Evolutionary conservation across 2,329 filamentous ascomycete genomes (phyloP).

Genomic region (Dactylellina sp.): DNA sequence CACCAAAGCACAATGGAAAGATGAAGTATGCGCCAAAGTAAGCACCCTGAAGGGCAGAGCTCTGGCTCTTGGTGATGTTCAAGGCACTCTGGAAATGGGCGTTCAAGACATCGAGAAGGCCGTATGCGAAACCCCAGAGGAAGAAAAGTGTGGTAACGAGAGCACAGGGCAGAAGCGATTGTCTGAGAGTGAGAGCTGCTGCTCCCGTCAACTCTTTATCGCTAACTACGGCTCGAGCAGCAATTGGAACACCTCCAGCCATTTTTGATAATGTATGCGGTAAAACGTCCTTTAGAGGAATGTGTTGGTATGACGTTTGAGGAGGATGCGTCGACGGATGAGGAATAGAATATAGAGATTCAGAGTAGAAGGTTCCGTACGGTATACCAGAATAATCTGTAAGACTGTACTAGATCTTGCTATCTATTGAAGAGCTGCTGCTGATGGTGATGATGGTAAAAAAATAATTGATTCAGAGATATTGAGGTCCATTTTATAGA

Average conservation of each 20-base stretch:
- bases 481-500: conserved; percentile 48
- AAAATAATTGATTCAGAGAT: conserved; percentile 13
- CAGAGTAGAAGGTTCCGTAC: conserved; percentile 5
- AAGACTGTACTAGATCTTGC: neutral
- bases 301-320: conserved; percentile 26
- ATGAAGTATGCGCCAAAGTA: conserved; percentile 72
- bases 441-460: conserved; percentile 29
- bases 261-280: conserved; percentile 29
- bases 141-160: conserved; percentile 76
- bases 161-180: conserved; percentile 75
- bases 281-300: conserved; percentile 11
- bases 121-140: conserved; percentile 70
- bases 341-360: conserved; percentile 17
- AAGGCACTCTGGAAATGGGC: conserved; percentile 72
- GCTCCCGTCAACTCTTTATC: conserved; percentile 66
- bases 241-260: conserved; percentile 54
- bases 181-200: conserved; percentile 73
- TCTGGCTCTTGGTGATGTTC: conserved; percentile 69
- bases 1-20: conserved; percentile 64
- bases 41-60: conserved; percentile 73
- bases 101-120: conserved; percentile 68
- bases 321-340: conserved; percentile 14
- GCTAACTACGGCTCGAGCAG: conserved; percentile 49
- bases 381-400: neutral
- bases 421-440: conserved; percentile 24